Conservation (phyloP, 768 basidiomycete species). For the Hericium alpestre region DNA sequence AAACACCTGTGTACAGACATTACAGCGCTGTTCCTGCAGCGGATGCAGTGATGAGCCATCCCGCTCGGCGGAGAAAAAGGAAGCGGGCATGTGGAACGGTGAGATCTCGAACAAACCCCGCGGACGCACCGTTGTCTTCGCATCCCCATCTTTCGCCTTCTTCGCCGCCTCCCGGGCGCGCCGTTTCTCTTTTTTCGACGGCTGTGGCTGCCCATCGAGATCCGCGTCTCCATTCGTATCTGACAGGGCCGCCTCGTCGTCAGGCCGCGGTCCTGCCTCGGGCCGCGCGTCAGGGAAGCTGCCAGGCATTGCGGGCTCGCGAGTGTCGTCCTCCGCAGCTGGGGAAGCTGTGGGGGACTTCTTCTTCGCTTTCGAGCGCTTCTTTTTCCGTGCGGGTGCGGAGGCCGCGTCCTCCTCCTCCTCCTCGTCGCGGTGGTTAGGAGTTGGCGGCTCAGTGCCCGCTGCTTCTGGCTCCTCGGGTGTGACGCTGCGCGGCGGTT, state of each 20-base stretch:
- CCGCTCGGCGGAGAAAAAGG: background rate
- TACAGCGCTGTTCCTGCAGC: constrained; percentile 35
- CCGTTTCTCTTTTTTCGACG: constrained; percentile 77
- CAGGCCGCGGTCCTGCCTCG: background rate
- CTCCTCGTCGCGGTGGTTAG: background rate
- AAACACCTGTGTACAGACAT: constrained; percentile 57
- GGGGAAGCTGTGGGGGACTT: constrained; percentile 9
- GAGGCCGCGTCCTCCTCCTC: background rate
- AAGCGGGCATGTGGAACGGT: background rate
- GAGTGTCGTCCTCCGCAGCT: background rate
- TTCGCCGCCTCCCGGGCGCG: constrained; percentile 64
- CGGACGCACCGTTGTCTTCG: constrained; percentile 2
- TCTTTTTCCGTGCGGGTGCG: constrained; percentile 12
- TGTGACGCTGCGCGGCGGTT: background rate
- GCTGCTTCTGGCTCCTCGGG: background rate
- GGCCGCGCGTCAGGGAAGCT: background rate
- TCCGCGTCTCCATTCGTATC: constrained; percentile 3
- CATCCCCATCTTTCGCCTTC: constrained; percentile 31
- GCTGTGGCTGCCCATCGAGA: constrained; percentile 15
- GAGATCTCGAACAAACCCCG: constrained; percentile 2
- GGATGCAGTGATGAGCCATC: background rate
- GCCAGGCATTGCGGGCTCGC: background rate
- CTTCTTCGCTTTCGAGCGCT: constrained; percentile 8
- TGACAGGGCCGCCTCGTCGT: constrained; percentile 9
- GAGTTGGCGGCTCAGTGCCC: background rate